These are phyloP conservation scores for Pulveroboletus sp. DNA, from an alignment of 768 basidiomycete species.

Conservation along the genomic window DNA sequence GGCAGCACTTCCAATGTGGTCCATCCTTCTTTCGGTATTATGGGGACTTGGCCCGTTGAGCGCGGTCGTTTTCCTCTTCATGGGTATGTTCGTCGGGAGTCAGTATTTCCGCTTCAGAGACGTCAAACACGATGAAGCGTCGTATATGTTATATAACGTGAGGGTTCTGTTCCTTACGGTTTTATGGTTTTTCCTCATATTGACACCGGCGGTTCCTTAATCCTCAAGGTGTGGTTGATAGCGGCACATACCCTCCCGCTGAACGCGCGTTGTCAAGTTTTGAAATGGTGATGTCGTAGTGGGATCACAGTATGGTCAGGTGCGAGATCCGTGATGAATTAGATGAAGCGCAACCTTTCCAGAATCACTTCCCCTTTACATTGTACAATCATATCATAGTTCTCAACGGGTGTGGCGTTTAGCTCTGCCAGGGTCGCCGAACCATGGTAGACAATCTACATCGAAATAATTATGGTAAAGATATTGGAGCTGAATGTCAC, in stretches of 20 bases:
- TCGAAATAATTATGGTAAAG: no score
- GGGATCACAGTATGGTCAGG: no score
- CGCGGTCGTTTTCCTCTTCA: conserved; percentile 4
- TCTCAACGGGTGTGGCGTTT: no score
- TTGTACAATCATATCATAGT: no score
- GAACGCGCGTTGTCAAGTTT: conserved; percentile 3
- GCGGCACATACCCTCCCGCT: conserved; percentile 6
- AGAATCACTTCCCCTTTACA: no score
- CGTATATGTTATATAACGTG: conserved; percentile 16
- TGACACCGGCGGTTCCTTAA: background rate
- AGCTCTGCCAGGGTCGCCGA: no score
- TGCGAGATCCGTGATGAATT: no score
- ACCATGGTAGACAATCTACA: no score
- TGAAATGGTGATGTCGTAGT: conserved; percentile 5
- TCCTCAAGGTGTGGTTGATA: conserved; percentile 9
- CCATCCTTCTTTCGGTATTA: background rate
- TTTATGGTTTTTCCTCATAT: background rate
- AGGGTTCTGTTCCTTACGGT: background rate
- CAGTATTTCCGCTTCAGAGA: conserved; percentile 13
- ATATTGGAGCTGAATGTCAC: no score
- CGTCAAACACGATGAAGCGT: conserved; percentile 7
- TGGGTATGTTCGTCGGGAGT: conserved; percentile 14
- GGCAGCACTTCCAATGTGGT: conserved; percentile 12
- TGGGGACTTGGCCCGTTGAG: conserved; percentile 11
- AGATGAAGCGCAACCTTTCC: background rate